Evolutionary conservation across 2,329 filamentous ascomycete species (phyloP).

Genomic region (Domatiomyces catenatus): DNA sequence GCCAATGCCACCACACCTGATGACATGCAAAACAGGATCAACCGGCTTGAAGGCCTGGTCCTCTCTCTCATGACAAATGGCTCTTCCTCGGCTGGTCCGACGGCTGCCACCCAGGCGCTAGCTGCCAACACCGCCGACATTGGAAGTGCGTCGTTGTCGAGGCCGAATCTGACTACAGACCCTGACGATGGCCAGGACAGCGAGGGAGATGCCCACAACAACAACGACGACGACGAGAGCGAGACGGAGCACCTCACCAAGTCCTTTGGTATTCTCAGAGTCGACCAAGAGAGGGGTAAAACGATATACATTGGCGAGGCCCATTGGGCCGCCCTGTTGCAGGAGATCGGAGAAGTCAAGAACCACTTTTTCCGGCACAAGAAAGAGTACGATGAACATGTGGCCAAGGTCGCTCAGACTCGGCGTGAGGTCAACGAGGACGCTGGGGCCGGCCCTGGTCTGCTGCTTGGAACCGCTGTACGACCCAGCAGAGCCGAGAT

Average conservation of each 20-base stretch:
- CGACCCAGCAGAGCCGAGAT: conserved; percentile 62
- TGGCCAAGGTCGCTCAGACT: conserved; percentile 56
- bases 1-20: conserved; percentile 50
- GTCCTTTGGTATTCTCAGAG: conserved; percentile 67
- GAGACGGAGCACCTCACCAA: conserved; percentile 56
- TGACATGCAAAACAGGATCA: conserved; percentile 98
- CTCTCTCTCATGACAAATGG: conserved; percentile 88
- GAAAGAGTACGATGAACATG: conserved; percentile 72
- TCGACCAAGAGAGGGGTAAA: conserved; percentile 59
- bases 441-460: conserved; percentile 50
- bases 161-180: conserved; percentile 22
- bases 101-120: conserved; percentile 39
- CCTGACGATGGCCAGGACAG: conserved; percentile 20
- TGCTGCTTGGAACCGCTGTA: conserved; percentile 59
- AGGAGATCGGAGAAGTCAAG: conserved; percentile 83
- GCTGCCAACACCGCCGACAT: conserved; percentile 26
- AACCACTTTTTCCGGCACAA: conserved; percentile 77
- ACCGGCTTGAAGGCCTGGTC: conserved; percentile 81
- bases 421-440: conserved; percentile 43
- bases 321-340: conserved; percentile 67
- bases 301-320: conserved; percentile 69
- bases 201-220: conserved; percentile 41
- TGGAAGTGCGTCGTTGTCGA: conserved; percentile 25
- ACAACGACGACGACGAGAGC: conserved; percentile 43
- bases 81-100: conserved; percentile 42